Conservation (phyloP, 2,329 filamentous ascomycete genomes). For the Colletotrichum acutatum region DNA sequence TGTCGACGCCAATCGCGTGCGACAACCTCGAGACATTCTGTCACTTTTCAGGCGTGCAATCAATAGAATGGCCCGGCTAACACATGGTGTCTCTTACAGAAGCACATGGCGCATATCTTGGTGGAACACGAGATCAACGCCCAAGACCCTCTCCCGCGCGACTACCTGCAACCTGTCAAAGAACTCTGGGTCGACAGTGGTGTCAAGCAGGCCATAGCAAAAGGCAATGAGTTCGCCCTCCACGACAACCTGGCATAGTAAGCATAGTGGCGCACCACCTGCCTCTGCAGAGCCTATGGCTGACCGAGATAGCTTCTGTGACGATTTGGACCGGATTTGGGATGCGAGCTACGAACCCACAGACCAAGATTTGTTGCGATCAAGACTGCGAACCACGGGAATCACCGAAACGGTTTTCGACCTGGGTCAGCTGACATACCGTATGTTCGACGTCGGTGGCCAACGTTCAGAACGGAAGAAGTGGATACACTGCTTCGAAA, state of each 20-base stretch:
- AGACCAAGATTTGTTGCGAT: constrained; percentile 94
- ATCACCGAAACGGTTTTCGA: constrained; percentile 97
- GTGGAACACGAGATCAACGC: constrained; percentile 85
- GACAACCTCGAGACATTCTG: background rate
- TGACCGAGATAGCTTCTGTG: constrained; percentile 75
- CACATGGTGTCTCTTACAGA: constrained; percentile 59
- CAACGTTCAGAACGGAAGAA: constrained; percentile 95
- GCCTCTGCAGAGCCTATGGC: background rate
- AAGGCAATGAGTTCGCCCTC: constrained; percentile 95
- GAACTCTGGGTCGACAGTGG: constrained; percentile 85
- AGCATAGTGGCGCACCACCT: constrained; percentile 46
- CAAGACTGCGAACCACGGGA: constrained; percentile 89
- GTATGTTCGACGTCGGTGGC: constrained; percentile 96
- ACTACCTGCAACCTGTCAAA: constrained; percentile 85
- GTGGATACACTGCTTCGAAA: constrained; percentile 97
- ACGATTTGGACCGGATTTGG: constrained; percentile 81
- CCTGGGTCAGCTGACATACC: constrained; percentile 89
- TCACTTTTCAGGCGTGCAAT: background rate
- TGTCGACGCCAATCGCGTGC: constrained; percentile 30
- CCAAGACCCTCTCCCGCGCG: constrained; percentile 81
- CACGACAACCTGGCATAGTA: constrained; percentile 97
- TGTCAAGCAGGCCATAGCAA: constrained; percentile 87
- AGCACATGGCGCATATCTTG: constrained; percentile 80
- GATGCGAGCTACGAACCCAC: constrained; percentile 84
- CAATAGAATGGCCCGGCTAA: constrained; percentile 38